phyloP scores from a whole-genome alignment of 768 basidiomycete genomes.

The Phylloporus sp. region DNA sequence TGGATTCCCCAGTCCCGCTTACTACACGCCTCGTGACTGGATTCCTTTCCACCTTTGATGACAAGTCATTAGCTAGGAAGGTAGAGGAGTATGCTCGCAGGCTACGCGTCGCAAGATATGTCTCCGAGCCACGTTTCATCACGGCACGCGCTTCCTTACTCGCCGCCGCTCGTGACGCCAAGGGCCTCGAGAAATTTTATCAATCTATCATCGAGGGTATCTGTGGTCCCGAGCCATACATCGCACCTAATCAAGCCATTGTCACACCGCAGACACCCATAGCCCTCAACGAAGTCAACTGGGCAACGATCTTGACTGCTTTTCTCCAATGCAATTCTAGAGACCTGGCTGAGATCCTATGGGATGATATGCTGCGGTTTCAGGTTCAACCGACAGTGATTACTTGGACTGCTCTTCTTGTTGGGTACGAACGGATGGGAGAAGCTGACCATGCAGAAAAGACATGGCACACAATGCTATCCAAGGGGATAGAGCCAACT shows the following conservation, averaged over 20 bases:
- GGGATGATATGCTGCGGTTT: constrained; percentile 59
- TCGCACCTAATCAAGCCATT: constrained; percentile 41
- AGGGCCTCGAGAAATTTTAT: constrained; percentile 47
- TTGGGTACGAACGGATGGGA: constrained; percentile 52
- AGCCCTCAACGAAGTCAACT: constrained; percentile 52
- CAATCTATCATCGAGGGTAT: constrained; percentile 48
- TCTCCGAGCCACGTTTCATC: constrained; percentile 48
- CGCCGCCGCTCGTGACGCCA: constrained; percentile 30
- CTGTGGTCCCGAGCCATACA: constrained; percentile 47
- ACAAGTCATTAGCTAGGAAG: constrained; percentile 38
- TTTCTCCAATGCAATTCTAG: constrained; percentile 55
- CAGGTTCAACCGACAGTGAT: constrained; percentile 49
- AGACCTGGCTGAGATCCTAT: constrained; percentile 59
- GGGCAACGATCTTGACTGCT: constrained; percentile 63
- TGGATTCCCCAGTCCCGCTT: constrained; percentile 38
- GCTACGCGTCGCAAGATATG: constrained; percentile 47
- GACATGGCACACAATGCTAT: constrained; percentile 62
- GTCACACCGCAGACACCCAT: constrained; percentile 41
- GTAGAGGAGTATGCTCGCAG: constrained; percentile 44
- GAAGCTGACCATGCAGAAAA: constrained; percentile 50
- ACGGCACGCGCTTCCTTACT: constrained; percentile 49
- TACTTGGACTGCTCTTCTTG: constrained; percentile 71
- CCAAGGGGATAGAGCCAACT: constrained; percentile 56
- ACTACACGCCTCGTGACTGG: constrained; percentile 31
- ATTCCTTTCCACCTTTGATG: constrained; percentile 39